Evolutionary conservation across 257 asterid genomes (phyloP).

Genomic region (Rauvolfia tetraphylla): DNA sequence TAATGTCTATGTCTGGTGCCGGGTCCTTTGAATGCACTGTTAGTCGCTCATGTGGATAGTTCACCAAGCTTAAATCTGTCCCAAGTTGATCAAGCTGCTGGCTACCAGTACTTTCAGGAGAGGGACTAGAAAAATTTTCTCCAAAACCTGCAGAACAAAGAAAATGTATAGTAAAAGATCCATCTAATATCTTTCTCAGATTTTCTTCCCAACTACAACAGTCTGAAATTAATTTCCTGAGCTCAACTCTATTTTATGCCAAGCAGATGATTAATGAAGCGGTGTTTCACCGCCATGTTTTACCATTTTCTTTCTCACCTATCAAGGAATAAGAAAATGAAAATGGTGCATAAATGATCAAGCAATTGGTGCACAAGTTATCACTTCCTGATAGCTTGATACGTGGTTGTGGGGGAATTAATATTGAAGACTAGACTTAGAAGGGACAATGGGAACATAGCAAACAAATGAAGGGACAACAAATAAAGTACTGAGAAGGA

Average conservation of each 20-base stretch:
- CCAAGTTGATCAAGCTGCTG: slow-evolving; percentile 28
- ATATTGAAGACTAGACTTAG: background rate
- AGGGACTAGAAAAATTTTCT: background rate
- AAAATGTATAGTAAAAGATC: background rate
- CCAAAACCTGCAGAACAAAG: slow-evolving; percentile 16
- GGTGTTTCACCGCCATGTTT: background rate
- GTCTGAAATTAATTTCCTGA: background rate
- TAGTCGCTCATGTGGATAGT: slow-evolving; percentile 68
- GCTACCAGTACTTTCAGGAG: slow-evolving; percentile 10
- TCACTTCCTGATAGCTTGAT: background rate
- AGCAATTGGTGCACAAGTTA: background rate
- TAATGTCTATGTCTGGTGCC: slow-evolving; percentile 53
- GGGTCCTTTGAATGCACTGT: slow-evolving; percentile 49
- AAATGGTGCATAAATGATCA: background rate
- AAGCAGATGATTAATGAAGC: background rate
- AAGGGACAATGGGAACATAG: background rate
- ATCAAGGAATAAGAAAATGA: background rate
- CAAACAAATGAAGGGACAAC: background rate
- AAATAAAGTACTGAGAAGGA: no score
- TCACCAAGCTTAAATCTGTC: slow-evolving; percentile 42
- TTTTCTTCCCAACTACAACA: background rate
- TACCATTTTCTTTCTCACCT: background rate
- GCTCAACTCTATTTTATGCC: background rate
- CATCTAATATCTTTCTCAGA: background rate
- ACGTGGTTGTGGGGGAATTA: background rate